Evolutionary conservation across 306 rosid species (phyloP), one percentile per base, ranked within the genome.

Genomic region (Mimosa bimucronata): DNA sequence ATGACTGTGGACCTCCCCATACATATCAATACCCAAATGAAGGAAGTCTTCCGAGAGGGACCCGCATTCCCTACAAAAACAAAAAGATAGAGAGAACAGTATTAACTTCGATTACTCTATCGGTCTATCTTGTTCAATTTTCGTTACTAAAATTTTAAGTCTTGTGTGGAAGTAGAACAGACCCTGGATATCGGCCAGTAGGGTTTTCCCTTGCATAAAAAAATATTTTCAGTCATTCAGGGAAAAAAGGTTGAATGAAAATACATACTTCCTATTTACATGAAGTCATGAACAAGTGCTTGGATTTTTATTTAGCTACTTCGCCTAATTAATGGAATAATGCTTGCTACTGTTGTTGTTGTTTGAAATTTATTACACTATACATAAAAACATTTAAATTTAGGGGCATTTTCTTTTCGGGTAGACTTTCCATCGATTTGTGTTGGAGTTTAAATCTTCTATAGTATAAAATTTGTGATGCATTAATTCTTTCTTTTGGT

Each of bases 371-470:
- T 58, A 25, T 58, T 23, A 57, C 3, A 34, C 38, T 34, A 41
- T 7, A 41, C 11, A 41, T 41, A 41, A 1, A 41, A 9, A 41
- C 45, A 41, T 40, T 41, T 44, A 9, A 34, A 34, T 34, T 34
- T 34, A 6, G 7, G 11, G 25, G 26, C 2, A 1, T n/a, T 60
- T 44, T 14, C 13, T 7, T 8, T 44, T 55, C 41, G 23, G 9
- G 40, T 38, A 71, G 60, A 38, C 42, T 66, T 75, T 45, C 52
- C 41, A 60, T 76, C 52, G 58, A 77, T 64, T 46, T 77, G 72
- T 72, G 38, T 23, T 21, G 5, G 30, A 57, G 29, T 21, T 52
- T 25, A 23, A 57, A 57, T 57, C 15, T 23, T 57, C 13, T 57
- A 53, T 2, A 53, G 2, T 16, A 53, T 53, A 53, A 53, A 53